Conservation (phyloP, 352 stramenopile species). For the Phytophthora tentaculata region DNA sequence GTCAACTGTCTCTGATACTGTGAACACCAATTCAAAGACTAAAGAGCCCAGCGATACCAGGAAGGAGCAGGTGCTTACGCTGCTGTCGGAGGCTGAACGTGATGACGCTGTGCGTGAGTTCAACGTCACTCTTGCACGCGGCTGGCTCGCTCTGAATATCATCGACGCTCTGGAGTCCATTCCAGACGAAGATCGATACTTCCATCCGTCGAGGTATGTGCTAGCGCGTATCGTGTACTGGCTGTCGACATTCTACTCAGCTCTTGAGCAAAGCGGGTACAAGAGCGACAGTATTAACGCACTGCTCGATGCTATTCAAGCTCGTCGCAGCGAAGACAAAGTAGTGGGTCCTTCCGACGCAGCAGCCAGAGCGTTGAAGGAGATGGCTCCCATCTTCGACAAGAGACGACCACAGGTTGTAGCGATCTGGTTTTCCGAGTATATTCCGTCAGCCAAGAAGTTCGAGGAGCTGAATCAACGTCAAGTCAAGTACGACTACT, state of each 20-base stretch:
- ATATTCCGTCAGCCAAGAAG: conserved; percentile 71
- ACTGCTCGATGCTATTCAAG: conserved; percentile 34
- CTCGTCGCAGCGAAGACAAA: conserved; percentile 25
- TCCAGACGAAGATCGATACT: conserved; percentile 82
- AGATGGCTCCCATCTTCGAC: conserved; percentile 68
- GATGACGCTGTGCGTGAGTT: conserved; percentile 19
- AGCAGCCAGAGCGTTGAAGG: conserved; percentile 52
- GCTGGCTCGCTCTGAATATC: conserved; percentile 69
- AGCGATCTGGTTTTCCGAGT: conserved; percentile 78
- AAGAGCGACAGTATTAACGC: conserved; percentile 16
- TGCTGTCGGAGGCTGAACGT: conserved; percentile 36
- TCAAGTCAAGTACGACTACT: conserved; percentile 81
- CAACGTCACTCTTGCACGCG: conserved; percentile 32
- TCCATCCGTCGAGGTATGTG: conserved; percentile 72
- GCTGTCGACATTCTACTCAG: conserved; percentile 43
- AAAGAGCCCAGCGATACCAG: conserved; percentile 14
- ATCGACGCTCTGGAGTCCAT: conserved; percentile 79
- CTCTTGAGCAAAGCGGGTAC: conserved; percentile 17
- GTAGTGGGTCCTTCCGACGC: conserved; percentile 33
- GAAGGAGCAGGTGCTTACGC: conserved; percentile 50
- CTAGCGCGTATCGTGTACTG: conserved; percentile 65
- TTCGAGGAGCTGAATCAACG: conserved; percentile 86
- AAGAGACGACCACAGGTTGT: conserved; percentile 70
- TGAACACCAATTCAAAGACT: not conserved
- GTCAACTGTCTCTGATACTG: not conserved